These are phyloP conservation scores for Exophiala lecanii-corni DNA, from an alignment of 2,329 filamentous ascomycete genomes.

Conservation along the genomic window DNA sequence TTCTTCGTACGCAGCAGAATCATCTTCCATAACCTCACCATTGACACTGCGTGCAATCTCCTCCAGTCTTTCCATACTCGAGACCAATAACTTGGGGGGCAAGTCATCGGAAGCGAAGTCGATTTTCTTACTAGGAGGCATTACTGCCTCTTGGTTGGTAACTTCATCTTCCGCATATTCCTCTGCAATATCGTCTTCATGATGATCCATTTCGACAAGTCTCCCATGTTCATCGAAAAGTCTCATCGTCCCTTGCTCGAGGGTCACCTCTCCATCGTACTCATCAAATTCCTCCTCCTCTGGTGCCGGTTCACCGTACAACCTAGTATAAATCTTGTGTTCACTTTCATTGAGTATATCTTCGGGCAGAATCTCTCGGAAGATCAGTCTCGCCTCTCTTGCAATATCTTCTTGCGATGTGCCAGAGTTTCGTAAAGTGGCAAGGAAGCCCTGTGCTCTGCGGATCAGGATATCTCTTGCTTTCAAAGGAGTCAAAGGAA, in stretches of 20 bases:
- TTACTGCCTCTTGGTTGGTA: background rate
- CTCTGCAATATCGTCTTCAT: slow-evolving; percentile 3
- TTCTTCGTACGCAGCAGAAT: slow-evolving; percentile 36
- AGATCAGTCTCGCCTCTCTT: slow-evolving; percentile 66
- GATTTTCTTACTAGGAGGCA: slow-evolving; percentile 10
- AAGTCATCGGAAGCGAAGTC: slow-evolving; percentile 13
- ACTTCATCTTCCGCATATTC: background rate
- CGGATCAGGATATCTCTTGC: slow-evolving; percentile 1
- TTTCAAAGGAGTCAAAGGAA: background rate
- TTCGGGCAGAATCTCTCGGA: slow-evolving; percentile 71
- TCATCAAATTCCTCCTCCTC: slow-evolving; percentile 30
- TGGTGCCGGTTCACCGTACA: slow-evolving; percentile 67
- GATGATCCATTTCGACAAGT: slow-evolving; percentile 31
- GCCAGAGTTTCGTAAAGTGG: slow-evolving; percentile 14
- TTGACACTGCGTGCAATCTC: slow-evolving; percentile 38
- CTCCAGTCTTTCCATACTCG: slow-evolving; percentile 29
- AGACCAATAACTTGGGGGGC: slow-evolving; percentile 15
- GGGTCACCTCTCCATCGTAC: slow-evolving; percentile 31
- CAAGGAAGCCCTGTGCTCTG: slow-evolving; percentile 9
- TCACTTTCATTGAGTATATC: slow-evolving; percentile 67
- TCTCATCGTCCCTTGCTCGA: slow-evolving; percentile 22
- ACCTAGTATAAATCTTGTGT: slow-evolving; percentile 67
- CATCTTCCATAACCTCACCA: slow-evolving; percentile 42
- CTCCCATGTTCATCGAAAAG: slow-evolving; percentile 37
- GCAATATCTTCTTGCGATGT: slow-evolving; percentile 59